Base-by-base conservation (phyloP, 2,329 filamentous ascomycete species). In the Xylaria sp. region DNA sequence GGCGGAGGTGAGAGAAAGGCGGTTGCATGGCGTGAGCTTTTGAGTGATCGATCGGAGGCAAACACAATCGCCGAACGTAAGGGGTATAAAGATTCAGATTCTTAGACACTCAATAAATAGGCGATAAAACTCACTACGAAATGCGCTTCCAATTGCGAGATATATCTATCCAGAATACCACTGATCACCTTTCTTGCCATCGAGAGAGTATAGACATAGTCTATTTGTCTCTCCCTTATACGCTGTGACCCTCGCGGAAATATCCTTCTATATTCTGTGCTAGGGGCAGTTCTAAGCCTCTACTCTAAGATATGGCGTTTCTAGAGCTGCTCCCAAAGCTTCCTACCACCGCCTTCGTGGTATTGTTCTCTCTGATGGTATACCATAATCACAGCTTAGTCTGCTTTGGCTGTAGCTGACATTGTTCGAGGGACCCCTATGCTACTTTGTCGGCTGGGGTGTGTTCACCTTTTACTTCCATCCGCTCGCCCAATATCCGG, bases 391-490 rank as follows among this genome's bases (percentile, higher is more conserved):
- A 12, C 11, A 15, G 12, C 2, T 19, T 45, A n/a, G 11, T 55
- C 23, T 54, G 11, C 4, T 42, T 33, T 19, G 7, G 19, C 14
- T 31, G 3, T 28, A 35, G 35, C 53, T 66, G 42, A 66, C 28
- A 40, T 46, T 2, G 25, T 9, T 4, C 12, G n/a, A 65, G 63
- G 63, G 61, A 15, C 23, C 49, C n/a, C 21, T 59, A 14, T 58
- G 49, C 12, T 66, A 65, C 38, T 5, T 56, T 23, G 0, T 72
- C n/a, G 60, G 58, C 11, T 67, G 65, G 68, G 63, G 61, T 43
- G 53, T 71, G 14, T 73, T 73, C 43, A 63, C 28, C 21, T 37
- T 74, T 25, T 71, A 69, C 53, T 70, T 72, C 46, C 72, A 74
- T 42, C 69, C 71, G 3, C 57, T 73, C 4, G 65, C 71, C n/a